Percentiles rank a stretch among this genome's conserved stretches.
Evolutionary conservation across 495 filamentous ascomycete genomes (phyloP).

Genomic region (Talaromyces adpressus): DNA sequence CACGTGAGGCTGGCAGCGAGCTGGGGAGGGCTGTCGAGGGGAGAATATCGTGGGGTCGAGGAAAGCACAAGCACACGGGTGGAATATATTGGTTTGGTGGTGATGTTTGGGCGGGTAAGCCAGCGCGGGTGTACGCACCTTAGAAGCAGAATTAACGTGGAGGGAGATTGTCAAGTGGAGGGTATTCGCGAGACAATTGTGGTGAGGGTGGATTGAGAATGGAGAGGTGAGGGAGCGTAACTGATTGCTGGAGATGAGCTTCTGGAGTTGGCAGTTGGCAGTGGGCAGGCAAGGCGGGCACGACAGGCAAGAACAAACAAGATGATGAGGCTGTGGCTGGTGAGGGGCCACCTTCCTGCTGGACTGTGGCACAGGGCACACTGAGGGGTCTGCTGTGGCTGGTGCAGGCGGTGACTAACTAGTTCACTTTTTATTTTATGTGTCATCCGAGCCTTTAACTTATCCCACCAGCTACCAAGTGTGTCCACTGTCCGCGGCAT

Average conservation of each 20-base stretch:
- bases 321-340: constrained; percentile 3
- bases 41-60: constrained; percentile 3
- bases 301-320: not conserved
- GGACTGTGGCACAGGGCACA: not conserved
- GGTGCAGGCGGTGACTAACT: not conserved
- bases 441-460: not conserved
- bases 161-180: not conserved
- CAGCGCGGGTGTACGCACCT: not conserved
- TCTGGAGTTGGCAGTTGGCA: not conserved
- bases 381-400: constrained; percentile 5
- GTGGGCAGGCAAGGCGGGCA: not conserved
- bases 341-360: constrained; percentile 1
- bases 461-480: not conserved
- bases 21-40: not conserved
- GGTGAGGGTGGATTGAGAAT: not conserved
- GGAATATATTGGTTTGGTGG: not conserved
- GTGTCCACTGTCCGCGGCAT: not conserved
- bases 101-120: not conserved
- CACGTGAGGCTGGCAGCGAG: not conserved
- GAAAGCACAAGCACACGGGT: not conserved
- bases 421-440: not conserved
- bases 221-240: not conserved
- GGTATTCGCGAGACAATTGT: not conserved
- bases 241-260: not conserved
- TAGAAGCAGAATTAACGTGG: not conserved